A percentile compares a stretch with the other conserved stretches of the same genome.
phyloP scores from a whole-genome alignment of 352 stramenopile genomes.

The Globisporangium polare region DNA sequence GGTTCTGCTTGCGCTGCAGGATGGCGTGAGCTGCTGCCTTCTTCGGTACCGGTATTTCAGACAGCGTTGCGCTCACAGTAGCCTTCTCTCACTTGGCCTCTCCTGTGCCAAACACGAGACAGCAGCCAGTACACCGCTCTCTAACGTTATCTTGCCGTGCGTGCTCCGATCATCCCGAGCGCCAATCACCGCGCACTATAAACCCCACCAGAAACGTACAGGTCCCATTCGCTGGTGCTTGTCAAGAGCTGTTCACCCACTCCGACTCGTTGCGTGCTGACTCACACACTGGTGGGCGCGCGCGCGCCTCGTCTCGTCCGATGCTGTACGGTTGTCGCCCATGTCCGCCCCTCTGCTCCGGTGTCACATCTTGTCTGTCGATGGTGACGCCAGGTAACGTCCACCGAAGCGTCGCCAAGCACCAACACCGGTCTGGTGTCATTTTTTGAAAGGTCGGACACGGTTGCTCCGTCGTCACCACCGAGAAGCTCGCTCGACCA shows the following conservation, averaged over 20 bases:
- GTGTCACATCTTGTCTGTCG: background rate
- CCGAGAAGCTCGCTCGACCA: background rate
- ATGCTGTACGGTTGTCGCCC: background rate
- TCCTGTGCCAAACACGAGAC: too few relatives aligned
- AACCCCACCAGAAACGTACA: too few relatives aligned
- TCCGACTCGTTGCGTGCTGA: background rate
- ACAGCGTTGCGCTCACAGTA: too few relatives aligned
- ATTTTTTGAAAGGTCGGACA: background rate
- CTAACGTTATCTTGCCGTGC: too few relatives aligned
- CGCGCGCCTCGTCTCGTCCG: background rate
- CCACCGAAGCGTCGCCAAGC: background rate
- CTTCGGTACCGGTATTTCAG: too few relatives aligned
- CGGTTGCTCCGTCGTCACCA: background rate
- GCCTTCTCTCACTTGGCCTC: too few relatives aligned
- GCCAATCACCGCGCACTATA: too few relatives aligned
- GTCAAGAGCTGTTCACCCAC: background rate
- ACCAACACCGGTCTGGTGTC: background rate
- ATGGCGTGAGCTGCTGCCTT: too few relatives aligned
- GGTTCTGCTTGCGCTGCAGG: too few relatives aligned
- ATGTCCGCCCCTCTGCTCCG: background rate
- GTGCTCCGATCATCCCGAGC: too few relatives aligned
- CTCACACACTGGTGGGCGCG: too few relatives aligned
- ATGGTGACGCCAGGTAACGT: background rate
- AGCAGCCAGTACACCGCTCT: too few relatives aligned
- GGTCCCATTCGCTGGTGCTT: background rate